These are phyloP conservation scores for Hypoxylon sp. DNA, from an alignment of 2,329 filamentous ascomycete species.

Conservation along the genomic window DNA sequence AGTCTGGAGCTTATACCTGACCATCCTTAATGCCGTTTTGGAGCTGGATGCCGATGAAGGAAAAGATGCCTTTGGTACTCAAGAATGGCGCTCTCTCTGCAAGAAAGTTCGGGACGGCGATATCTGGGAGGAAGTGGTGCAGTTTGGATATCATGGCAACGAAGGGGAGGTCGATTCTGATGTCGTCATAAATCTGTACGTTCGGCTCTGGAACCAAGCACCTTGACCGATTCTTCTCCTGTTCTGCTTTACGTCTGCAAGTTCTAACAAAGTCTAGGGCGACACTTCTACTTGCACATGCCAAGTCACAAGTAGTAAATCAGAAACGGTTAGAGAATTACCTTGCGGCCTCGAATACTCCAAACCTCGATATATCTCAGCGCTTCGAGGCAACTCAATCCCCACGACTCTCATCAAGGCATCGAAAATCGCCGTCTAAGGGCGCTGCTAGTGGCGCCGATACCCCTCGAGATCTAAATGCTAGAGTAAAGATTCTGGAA, in stretches of 20 bases:
- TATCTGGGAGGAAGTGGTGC: conserved; percentile 94
- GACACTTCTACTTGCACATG: conserved; percentile 91
- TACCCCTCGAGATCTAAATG: conserved; percentile 85
- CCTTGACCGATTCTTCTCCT: background rate
- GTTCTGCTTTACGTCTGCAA: background rate
- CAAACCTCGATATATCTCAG: conserved; percentile 77
- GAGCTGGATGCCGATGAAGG: conserved; percentile 92
- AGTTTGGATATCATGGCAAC: conserved; percentile 85
- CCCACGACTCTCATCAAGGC: conserved; percentile 45
- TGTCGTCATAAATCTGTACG: conserved; percentile 88
- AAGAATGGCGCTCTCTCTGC: conserved; percentile 85
- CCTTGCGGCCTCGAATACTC: conserved; percentile 79
- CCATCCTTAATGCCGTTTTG: conserved; percentile 88
- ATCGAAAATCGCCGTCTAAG: conserved; percentile 58
- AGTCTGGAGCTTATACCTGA: conserved; percentile 97
- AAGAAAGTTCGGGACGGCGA: conserved; percentile 87
- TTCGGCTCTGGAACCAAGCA: conserved; percentile 30
- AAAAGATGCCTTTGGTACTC: conserved; percentile 85
- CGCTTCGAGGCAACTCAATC: conserved; percentile 65
- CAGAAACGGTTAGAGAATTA: conserved; percentile 91
- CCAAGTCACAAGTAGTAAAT: conserved; percentile 82
- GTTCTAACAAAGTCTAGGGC: conserved; percentile 67
- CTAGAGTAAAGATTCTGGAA: conserved; percentile 91
- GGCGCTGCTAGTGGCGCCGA: conserved; percentile 73
- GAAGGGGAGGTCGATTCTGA: conserved; percentile 95